Evolutionary conservation across 257 asterid genomes (phyloP).

Genomic region (Buddleja alternifolia): DNA sequence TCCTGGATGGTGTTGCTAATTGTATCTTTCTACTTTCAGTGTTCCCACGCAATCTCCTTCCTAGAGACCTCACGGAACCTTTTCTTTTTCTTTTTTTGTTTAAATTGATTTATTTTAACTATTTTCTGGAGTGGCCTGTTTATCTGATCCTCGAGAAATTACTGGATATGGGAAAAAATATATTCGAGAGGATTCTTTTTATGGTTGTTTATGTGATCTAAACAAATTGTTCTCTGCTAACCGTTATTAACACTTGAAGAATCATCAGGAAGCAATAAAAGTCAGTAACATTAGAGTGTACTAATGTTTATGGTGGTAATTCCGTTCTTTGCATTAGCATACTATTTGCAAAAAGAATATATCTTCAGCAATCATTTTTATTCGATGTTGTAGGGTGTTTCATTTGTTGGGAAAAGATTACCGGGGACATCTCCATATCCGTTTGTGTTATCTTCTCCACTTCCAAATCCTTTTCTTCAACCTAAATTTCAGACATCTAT

Average conservation of each 20-base stretch:
- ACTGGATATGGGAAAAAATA: neutral
- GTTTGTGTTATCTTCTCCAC: constrained; percentile 35
- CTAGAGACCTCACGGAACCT: too few species aligned
- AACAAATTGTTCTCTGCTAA: neutral
- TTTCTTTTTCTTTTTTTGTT: too few species aligned
- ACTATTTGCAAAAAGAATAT: neutral
- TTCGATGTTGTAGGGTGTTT: constrained; percentile 50
- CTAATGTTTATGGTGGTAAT: neutral
- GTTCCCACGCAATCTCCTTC: too few species aligned
- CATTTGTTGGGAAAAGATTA: constrained; percentile 39
- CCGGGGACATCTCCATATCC: constrained; percentile 35
- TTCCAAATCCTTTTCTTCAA: constrained; percentile 52
- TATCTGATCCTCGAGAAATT: constrained; percentile 13
- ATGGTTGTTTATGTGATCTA: neutral
- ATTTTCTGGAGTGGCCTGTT: neutral
- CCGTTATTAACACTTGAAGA: neutral
- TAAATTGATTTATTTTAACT: too few species aligned
- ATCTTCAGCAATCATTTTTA: neutral
- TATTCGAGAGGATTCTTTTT: neutral
- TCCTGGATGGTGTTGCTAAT: neutral
- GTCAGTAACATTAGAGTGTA: neutral
- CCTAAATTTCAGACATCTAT: constrained; percentile 35
- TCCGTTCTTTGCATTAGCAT: constrained; percentile 5
- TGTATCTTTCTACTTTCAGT: too few species aligned
- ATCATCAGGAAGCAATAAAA: neutral